A percentile compares a stretch with the other conserved stretches of the same genome.
These are phyloP conservation scores for Fistulifera pelliculosa DNA, from an alignment of 108 stramenopile species.

Conservation along the genomic window DNA sequence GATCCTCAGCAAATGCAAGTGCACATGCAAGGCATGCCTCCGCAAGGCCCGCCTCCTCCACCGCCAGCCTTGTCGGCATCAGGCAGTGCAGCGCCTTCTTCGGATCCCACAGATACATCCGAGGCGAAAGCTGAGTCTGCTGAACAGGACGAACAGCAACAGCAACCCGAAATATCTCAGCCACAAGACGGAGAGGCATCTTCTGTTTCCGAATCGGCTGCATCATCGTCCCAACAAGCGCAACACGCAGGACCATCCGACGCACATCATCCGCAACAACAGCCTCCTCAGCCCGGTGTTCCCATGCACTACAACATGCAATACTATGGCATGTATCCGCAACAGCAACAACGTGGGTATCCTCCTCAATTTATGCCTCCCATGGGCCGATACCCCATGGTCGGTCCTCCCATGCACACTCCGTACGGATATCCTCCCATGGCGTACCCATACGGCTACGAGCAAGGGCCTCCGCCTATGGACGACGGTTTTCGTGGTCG, in stretches of 20 bases:
- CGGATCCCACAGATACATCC: no score
- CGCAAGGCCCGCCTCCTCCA: conserved; percentile 3
- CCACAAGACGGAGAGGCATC: conserved; percentile 17
- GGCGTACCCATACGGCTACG: conserved; percentile 23
- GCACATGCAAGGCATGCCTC: conserved; percentile 1
- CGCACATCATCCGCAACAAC: conserved; percentile 28
- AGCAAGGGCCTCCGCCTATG: conserved; percentile 19
- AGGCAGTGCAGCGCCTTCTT: neutral
- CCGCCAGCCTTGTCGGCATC: conserved; percentile 4
- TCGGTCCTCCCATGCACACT: conserved; percentile 41
- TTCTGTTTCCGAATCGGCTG: conserved; percentile 5
- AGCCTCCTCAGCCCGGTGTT: conserved; percentile 26
- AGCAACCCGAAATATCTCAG: conserved; percentile 10
- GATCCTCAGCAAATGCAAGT: conserved; percentile 36
- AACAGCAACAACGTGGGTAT: conserved; percentile 31
- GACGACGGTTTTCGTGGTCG: conserved; percentile 24
- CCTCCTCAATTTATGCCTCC: conserved; percentile 31
- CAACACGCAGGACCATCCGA: conserved; percentile 25
- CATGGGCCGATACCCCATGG: conserved; percentile 24
- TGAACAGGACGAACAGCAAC: conserved; percentile 3
- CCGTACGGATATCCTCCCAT: conserved; percentile 25
- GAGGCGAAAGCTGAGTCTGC: no score
- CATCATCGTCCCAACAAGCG: neutral
- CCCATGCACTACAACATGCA: conserved; percentile 24
- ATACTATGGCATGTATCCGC: conserved; percentile 31